Percentiles rank a stretch among this genome's conserved stretches.
Evolutionary conservation across 1,284 basidiomycete genomes (phyloP).

Genomic region (Cryptococcus sp.): DNA sequence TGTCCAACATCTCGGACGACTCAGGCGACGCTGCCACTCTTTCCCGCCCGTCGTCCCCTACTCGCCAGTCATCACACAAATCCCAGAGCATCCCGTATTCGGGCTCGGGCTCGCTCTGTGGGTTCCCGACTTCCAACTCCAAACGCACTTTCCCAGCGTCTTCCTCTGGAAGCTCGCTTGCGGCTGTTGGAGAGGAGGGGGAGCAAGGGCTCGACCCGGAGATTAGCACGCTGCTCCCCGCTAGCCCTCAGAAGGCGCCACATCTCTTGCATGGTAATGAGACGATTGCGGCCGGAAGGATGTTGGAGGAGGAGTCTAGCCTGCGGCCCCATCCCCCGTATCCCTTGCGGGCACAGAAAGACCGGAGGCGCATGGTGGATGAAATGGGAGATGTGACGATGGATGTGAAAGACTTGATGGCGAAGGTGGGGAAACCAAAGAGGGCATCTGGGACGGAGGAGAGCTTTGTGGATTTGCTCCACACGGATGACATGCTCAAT

Average conservation of each 20-base stretch:
- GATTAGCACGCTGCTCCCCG: conserved; percentile 19
- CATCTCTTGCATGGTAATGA: conserved; percentile 17
- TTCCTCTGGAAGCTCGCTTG: conserved; percentile 26
- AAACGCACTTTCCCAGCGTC: conserved; percentile 30
- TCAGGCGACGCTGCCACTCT: background rate
- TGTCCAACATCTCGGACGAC: background rate
- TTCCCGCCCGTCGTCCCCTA: background rate
- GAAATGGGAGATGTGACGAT: conserved; percentile 28
- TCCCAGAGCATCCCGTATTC: conserved; percentile 1
- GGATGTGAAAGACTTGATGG: conserved; percentile 37
- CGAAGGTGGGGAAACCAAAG: conserved; percentile 29
- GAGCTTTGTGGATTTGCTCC: conserved; percentile 39
- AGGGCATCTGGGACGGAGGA: conserved; percentile 37
- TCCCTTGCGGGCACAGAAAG: background rate
- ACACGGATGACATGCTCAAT: conserved; percentile 18
- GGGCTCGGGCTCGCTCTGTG: background rate
- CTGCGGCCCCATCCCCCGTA: conserved; percentile 7
- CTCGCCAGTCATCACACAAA: background rate
- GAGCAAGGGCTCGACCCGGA: conserved; percentile 6
- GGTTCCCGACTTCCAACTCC: conserved; percentile 4
- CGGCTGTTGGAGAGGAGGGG: conserved; percentile 17
- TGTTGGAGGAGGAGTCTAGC: conserved; percentile 10
- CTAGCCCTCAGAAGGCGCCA: conserved; percentile 19
- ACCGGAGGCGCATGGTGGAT: background rate
- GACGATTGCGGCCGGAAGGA: conserved; percentile 11